phyloP scores from a whole-genome alignment of 306 rosid genomes.

The Purshia tridentata region DNA sequence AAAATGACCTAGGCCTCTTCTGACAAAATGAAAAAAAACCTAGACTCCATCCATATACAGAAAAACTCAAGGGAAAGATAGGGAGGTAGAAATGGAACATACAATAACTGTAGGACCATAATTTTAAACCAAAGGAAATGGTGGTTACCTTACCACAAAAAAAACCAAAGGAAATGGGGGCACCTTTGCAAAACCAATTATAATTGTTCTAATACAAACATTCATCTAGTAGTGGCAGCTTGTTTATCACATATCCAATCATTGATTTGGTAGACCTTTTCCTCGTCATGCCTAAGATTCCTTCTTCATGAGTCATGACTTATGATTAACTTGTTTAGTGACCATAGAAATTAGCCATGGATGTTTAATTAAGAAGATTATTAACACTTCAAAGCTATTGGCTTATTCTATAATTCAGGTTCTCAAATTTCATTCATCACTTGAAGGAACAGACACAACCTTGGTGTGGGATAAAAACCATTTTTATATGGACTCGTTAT shows the following conservation, averaged over 20 bases:
- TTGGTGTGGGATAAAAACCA: background rate
- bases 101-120: too few species aligned
- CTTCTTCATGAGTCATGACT: background rate
- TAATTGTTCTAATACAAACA: too few species aligned
- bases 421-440: background rate
- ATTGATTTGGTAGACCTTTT: background rate
- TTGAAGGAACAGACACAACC: background rate
- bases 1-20: too few species aligned
- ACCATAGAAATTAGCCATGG: background rate
- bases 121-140: too few species aligned
- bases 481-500: background rate
- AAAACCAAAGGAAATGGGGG: too few species aligned
- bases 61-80: too few species aligned
- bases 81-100: too few species aligned
- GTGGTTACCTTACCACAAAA: too few species aligned
- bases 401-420: background rate
- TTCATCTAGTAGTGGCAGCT: background rate
- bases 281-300: background rate
- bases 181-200: too few species aligned
- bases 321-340: background rate
- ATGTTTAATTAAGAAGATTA: background rate
- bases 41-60: too few species aligned
- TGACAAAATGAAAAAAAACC: too few species aligned
- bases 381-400: background rate
- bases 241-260: background rate